These are phyloP conservation scores for Xylaria sp. DNA, from an alignment of 2,329 filamentous ascomycete species.

Conservation along the genomic window DNA sequence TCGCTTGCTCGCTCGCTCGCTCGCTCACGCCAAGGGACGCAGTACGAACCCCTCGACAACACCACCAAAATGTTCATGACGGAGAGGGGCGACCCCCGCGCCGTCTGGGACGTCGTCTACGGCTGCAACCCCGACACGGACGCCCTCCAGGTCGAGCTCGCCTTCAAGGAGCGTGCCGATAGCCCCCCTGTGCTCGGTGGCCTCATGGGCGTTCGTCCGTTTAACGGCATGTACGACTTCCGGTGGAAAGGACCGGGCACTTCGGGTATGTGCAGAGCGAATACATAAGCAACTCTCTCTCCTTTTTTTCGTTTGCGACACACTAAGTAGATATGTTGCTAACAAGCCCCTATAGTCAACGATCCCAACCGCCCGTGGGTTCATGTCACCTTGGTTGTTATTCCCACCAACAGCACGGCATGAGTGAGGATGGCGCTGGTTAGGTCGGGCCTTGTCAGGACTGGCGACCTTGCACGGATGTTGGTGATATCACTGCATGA, in stretches of 20 bases:
- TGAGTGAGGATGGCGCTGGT: slow-evolving; percentile 3
- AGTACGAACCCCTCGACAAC: slow-evolving; percentile 57
- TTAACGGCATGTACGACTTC: slow-evolving; percentile 55
- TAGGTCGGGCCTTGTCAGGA: background rate
- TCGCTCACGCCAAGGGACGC: background rate
- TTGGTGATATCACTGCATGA: background rate
- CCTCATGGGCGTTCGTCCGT: slow-evolving; percentile 55
- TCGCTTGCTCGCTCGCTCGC: background rate
- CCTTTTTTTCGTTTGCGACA: background rate
- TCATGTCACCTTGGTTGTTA: slow-evolving; percentile 35
- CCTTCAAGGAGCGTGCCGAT: slow-evolving; percentile 49
- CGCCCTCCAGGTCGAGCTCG: slow-evolving; percentile 53
- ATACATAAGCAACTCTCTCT: background rate
- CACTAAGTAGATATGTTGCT: background rate
- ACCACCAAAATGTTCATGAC: slow-evolving; percentile 63
- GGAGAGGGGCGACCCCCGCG: slow-evolving; percentile 56
- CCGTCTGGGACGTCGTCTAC: slow-evolving; percentile 55
- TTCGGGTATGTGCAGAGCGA: slow-evolving; percentile 46
- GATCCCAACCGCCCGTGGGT: slow-evolving; percentile 38
- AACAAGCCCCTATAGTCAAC: slow-evolving; percentile 29
- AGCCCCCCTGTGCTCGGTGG: slow-evolving; percentile 48
- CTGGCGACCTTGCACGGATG: background rate
- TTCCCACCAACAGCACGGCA: slow-evolving; percentile 8
- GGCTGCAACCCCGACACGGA: slow-evolving; percentile 57
- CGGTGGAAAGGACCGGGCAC: slow-evolving; percentile 57